phyloP scores from a whole-genome alignment of 2,329 filamentous ascomycete genomes.

The Purpureocillium takamizusanense region DNA sequence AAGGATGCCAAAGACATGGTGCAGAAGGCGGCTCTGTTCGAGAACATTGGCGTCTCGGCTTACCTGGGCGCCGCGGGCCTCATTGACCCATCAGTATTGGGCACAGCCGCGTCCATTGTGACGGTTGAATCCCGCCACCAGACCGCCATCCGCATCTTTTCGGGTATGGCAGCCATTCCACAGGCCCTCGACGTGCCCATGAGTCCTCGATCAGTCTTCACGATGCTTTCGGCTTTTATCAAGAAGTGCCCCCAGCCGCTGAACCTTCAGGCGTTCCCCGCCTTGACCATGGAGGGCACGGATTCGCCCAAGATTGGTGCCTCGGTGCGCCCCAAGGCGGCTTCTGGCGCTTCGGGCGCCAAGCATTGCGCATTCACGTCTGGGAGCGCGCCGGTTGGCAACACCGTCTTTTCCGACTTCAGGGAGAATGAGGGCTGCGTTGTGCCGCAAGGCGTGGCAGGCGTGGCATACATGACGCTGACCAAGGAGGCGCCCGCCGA shows the following conservation, averaged over 20 bases:
- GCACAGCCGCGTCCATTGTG: conserved; percentile 60
- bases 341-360: conserved; percentile 31
- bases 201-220: conserved; percentile 60
- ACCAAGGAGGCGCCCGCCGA: conserved; percentile 42
- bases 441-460: conserved; percentile 52
- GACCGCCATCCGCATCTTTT: conserved; percentile 57
- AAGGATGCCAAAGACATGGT: conserved; percentile 60
- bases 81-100: conserved; percentile 50
- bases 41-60: conserved; percentile 66
- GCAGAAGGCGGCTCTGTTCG: conserved; percentile 58
- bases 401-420: conserved; percentile 52
- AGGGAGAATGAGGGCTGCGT: conserved; percentile 42
- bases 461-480: conserved; percentile 60
- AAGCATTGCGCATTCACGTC: conserved; percentile 60
- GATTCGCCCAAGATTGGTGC: conserved; percentile 26
- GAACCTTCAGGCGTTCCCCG: conserved; percentile 54
- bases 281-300: conserved; percentile 41
- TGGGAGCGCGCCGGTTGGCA: conserved; percentile 44
- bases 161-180: conserved; percentile 50
- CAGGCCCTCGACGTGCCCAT: conserved; percentile 64
- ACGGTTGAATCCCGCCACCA: conserved; percentile 68
- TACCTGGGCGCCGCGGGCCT: conserved; percentile 64
- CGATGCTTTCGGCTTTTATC: conserved; percentile 66
- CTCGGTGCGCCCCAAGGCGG: conserved; percentile 34
- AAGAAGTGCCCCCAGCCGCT: conserved; percentile 54